Evolutionary conservation across 805 yeast species (phyloP).

Genomic region (Suhomyces sp.): DNA sequence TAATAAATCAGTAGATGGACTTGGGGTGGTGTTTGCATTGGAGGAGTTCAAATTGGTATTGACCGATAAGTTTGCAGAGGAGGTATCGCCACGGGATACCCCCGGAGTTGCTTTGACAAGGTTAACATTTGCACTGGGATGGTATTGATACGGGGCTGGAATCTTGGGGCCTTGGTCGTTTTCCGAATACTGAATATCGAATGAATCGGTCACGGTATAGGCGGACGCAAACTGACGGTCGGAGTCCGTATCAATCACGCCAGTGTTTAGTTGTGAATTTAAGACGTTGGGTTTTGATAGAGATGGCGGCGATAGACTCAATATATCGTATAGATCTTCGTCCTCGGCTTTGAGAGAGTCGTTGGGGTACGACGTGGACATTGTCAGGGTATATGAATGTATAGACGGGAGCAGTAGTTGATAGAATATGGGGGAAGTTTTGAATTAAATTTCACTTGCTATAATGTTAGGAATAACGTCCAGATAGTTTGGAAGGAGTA

Average conservation of each 20-base stretch:
- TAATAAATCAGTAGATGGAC: slow-evolving; percentile 15
- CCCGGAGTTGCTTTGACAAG: too few species aligned
- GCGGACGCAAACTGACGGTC: background rate
- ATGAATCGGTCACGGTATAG: background rate
- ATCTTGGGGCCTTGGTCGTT: too few species aligned
- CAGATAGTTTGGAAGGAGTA: too few species aligned
- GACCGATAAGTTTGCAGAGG: slow-evolving; percentile 1
- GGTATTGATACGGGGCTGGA: too few species aligned
- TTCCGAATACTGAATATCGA: too few species aligned
- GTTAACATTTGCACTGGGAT: slow-evolving; percentile 2
- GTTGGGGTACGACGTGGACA: slow-evolving; percentile 1
- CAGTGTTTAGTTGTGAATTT: slow-evolving; percentile 1
- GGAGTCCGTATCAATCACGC: too few species aligned
- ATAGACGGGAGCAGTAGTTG: too few species aligned
- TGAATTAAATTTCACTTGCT: too few species aligned
- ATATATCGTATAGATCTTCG: slow-evolving; percentile 29
- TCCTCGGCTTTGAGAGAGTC: slow-evolving; percentile 20
- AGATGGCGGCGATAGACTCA: slow-evolving; percentile 27
- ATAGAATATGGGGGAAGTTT: too few species aligned
- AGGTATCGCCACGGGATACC: too few species aligned
- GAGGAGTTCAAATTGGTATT: slow-evolving; percentile 4
- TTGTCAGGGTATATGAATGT: too few species aligned
- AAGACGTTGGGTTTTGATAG: background rate
- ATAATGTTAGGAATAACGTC: too few species aligned
- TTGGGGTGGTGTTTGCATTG: slow-evolving; percentile 13